phyloP scores from a whole-genome alignment of 768 basidiomycete genomes.

The Postia placenta region DNA sequence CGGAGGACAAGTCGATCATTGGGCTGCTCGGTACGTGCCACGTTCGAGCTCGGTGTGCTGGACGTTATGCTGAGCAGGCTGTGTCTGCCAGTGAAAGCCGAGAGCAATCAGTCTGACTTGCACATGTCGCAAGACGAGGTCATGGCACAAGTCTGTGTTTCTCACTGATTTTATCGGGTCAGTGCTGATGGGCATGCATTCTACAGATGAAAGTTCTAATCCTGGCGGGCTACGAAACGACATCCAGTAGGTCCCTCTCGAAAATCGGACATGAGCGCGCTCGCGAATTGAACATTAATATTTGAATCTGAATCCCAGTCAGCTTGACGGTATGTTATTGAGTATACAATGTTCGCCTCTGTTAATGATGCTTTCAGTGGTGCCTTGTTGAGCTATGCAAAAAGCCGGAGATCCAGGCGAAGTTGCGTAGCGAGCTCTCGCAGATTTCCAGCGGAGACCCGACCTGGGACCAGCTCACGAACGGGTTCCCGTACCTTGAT shows the following conservation, averaged over 20 bases:
- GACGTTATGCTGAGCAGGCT: too few species aligned
- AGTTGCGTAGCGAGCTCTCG: conserved; percentile 43
- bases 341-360: too few species aligned
- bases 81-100: conserved; percentile 29
- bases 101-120: conserved; percentile 21
- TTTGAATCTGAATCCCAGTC: too few species aligned
- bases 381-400: conserved; percentile 50
- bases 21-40: conserved; percentile 28
- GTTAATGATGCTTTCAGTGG: conserved; percentile 30
- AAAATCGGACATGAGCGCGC: too few species aligned
- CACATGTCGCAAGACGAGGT: conserved; percentile 37
- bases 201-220: conserved; percentile 32
- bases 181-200: conserved; percentile 2
- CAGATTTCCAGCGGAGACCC: conserved; percentile 39
- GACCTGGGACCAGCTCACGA: conserved; percentile 46
- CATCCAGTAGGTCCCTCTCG: conserved; percentile 24
- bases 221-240: conserved; percentile 48
- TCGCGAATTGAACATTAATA: too few species aligned
- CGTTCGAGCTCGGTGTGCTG: not conserved
- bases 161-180: not conserved
- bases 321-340: conserved; percentile 16
- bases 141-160: conserved; percentile 26
- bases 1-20: conserved; percentile 31
- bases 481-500: conserved; percentile 49
- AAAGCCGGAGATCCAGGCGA: conserved; percentile 38